Base-by-base conservation (phyloP, 202 grass and related monocot genomes). In the Bolboschoenoplectus hybrid region DNA sequence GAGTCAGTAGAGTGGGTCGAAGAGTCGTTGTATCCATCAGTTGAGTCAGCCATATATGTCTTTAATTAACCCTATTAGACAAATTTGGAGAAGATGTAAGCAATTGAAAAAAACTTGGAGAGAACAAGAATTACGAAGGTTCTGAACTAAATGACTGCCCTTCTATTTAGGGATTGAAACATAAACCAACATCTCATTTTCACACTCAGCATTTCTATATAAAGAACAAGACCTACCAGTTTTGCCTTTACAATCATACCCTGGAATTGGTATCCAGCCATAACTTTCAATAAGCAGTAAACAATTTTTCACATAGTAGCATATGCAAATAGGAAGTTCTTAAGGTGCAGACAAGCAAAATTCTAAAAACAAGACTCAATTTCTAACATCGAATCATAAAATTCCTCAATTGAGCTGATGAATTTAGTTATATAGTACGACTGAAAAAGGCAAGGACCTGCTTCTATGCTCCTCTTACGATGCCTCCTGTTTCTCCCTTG, bases 21-120 rank as follows among this genome's bases (percentile, higher is more conserved):
- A 12, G 90, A 92, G 84, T 95, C 91, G 45, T 82, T 81, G 38
- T 87, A 77, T 63, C 71, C 81, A 82, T 98, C 91, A 64, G 89
- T 79, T 82, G 20, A 20, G 74, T 95, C 91, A 74, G 88, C 84
- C 95, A 98, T 98, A 52, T 98, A 45, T 56, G 73, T 78, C 86
- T 71, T 9, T 84, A 20, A n/a, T 69, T 39, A 84, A 69, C 17
- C 46, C 81, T 84, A 53, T 58, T 11, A 60, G 14, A 58, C 32
- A 77, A 77, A 17, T 43, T 79, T 36, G 12, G 16, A 58, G 13
- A 79, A 52, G 26, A 60, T 58, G 7, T 79, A 3, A 58, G 36
- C 14, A 58, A 39, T 57, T 79, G 12, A 45, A 1, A n/a, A 10
- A 40, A 79, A n/a, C 3, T 32, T 4, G 13, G 36, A 79, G 35